phyloP scores from a whole-genome alignment of 768 basidiomycete genomes.

The Thelephora aurantiotincta region DNA sequence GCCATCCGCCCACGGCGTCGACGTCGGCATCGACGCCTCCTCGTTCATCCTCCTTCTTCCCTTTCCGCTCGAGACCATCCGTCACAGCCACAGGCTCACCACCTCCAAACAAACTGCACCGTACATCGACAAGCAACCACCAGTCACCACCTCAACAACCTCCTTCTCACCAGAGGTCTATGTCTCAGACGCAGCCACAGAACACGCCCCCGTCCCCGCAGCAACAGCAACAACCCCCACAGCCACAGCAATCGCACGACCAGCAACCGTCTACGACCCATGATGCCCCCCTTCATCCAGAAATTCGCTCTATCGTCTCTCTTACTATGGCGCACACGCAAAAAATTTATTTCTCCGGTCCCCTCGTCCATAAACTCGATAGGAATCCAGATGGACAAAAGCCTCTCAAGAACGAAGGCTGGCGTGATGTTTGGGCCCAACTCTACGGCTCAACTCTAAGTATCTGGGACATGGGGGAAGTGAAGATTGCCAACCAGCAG shows the following conservation, averaged over 20 bases:
- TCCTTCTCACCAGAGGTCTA: background rate
- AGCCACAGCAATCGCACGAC: conserved; percentile 10
- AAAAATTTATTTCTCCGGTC: conserved; percentile 82
- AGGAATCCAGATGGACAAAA: conserved; percentile 63
- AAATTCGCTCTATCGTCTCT: conserved; percentile 68
- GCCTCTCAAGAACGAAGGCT: conserved; percentile 59
- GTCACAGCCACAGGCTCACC: conserved; percentile 4
- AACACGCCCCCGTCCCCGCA: conserved; percentile 2
- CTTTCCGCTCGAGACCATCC: background rate
- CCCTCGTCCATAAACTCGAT: conserved; percentile 63
- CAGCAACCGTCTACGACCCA: conserved; percentile 33
- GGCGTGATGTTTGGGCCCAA: conserved; percentile 84
- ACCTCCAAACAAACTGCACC: conserved; percentile 4
- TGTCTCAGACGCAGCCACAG: conserved; percentile 6
- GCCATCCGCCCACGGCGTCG: conserved; percentile 30
- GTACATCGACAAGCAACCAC: conserved; percentile 5
- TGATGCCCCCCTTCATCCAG: conserved; percentile 53
- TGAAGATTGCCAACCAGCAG: conserved; percentile 69
- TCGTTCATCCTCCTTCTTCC: background rate
- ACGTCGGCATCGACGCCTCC: background rate
- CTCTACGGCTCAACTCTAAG: conserved; percentile 81
- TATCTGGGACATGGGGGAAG: conserved; percentile 83
- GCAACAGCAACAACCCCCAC: conserved; percentile 8
- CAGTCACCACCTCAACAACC: conserved; percentile 2
- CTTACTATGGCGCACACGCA: conserved; percentile 65